phyloP scores from a whole-genome alignment of 805 yeast genomes.

The Myxozyma kluyveri region DNA sequence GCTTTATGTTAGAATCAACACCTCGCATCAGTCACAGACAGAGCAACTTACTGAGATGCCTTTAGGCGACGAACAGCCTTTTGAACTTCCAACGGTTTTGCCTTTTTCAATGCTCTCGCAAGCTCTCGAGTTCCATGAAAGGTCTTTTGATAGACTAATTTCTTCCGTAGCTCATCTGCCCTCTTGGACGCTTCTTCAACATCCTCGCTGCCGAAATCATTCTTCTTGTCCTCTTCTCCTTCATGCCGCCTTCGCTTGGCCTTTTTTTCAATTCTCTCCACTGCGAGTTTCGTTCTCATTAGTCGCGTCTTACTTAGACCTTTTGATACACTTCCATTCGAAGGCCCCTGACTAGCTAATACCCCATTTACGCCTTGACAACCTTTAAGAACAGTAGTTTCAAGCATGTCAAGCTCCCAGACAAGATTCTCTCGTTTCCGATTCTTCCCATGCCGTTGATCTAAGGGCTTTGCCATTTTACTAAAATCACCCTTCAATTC shows the following conservation, averaged over 20 bases:
- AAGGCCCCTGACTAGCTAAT: neutral
- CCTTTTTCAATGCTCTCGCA: slow-evolving; percentile 37
- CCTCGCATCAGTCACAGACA: neutral
- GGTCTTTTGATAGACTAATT: slow-evolving; percentile 37
- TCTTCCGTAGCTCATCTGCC: slow-evolving; percentile 29
- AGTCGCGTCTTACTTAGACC: slow-evolving; percentile 31
- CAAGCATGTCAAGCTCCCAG: slow-evolving; percentile 41
- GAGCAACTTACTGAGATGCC: slow-evolving; percentile 22
- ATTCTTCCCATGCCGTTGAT: too few relatives aligned
- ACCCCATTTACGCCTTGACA: slow-evolving; percentile 29
- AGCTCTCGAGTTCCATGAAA: slow-evolving; percentile 34
- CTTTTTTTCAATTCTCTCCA: slow-evolving; percentile 8
- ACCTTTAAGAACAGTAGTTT: slow-evolving; percentile 29
- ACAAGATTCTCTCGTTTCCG: slow-evolving; percentile 36
- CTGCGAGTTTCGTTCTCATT: slow-evolving; percentile 36
- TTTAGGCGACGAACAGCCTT: slow-evolving; percentile 36
- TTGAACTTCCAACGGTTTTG: slow-evolving; percentile 37
- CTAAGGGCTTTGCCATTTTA: too few relatives aligned
- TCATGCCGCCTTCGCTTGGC: slow-evolving; percentile 8
- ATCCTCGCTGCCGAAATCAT: neutral
- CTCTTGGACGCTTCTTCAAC: slow-evolving; percentile 1
- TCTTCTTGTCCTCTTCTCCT: slow-evolving; percentile 12
- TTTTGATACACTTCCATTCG: neutral
- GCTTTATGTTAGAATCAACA: neutral
- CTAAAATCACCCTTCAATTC: too few relatives aligned